phyloP scores from a whole-genome alignment of 345 rosid genomes.

The Nasturtium officinale region DNA sequence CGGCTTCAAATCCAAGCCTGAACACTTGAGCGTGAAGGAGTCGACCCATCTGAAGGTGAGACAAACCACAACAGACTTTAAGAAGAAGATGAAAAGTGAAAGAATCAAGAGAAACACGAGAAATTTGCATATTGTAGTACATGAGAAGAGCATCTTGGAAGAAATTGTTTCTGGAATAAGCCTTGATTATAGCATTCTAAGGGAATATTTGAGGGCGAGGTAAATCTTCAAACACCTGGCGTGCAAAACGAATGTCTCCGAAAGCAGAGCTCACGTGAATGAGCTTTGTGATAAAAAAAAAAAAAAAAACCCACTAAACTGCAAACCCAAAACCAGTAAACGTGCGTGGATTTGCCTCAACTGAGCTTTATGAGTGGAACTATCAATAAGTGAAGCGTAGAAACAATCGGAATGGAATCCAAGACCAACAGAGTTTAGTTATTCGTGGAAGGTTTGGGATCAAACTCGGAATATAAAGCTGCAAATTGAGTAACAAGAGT shows the following conservation, averaged over 20 bases:
- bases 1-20: conserved; percentile 59
- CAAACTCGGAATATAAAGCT: neutral
- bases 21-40: conserved; percentile 61
- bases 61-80: conserved; percentile 59
- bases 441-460: too few species aligned
- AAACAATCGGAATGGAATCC: conserved; percentile 45
- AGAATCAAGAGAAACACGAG: conserved; percentile 57
- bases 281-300: conserved; percentile 58
- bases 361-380: conserved; percentile 43
- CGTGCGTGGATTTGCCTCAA: conserved; percentile 57
- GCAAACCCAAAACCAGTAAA: conserved; percentile 50
- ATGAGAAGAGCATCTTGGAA: conserved; percentile 50
- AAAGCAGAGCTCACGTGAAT: conserved; percentile 37
- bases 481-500: conserved; percentile 10
- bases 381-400: conserved; percentile 53
- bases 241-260: conserved; percentile 55
- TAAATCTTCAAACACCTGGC: conserved; percentile 61
- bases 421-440: neutral
- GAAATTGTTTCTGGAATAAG: conserved; percentile 52
- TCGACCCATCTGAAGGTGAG: conserved; percentile 49
- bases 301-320: conserved; percentile 46
- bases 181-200: conserved; percentile 67
- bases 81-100: conserved; percentile 61
- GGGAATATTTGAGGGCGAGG: conserved; percentile 56
- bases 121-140: conserved; percentile 56